phyloP scores from a whole-genome alignment of 345 rosid species.

The Eucalyptus guilfoylei region DNA sequence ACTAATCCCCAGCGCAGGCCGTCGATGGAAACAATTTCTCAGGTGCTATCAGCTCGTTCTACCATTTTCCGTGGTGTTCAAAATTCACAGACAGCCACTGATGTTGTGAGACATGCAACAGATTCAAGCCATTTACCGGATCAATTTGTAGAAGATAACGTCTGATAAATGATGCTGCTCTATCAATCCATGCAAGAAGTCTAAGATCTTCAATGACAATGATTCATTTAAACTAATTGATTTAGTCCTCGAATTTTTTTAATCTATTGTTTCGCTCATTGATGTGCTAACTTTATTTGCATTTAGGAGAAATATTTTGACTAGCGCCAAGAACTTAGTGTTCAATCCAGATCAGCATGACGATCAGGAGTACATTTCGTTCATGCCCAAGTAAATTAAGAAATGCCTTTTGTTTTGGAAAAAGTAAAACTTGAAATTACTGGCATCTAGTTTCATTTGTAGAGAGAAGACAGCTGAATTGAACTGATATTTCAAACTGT shows the following conservation, averaged over 20 bases:
- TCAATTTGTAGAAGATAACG: not conserved
- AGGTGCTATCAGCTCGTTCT: too few species aligned
- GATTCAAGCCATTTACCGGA: not conserved
- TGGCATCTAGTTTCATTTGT: not conserved
- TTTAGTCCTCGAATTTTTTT: not conserved
- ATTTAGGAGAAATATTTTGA: not conserved
- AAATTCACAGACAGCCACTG: not conserved
- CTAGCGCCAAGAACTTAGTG: not conserved
- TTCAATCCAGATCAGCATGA: not conserved
- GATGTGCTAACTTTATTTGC: not conserved
- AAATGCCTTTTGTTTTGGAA: not conserved
- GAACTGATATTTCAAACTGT: too few species aligned
- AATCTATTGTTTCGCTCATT: not conserved
- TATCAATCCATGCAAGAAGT: not conserved
- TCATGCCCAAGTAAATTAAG: too few species aligned
- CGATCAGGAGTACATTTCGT: not conserved
- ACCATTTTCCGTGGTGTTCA: not conserved
- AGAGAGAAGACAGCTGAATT: not conserved
- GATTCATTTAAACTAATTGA: not conserved
- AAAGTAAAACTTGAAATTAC: not conserved
- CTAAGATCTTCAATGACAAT: not conserved
- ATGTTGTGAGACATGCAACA: not conserved
- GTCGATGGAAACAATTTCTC: too few species aligned
- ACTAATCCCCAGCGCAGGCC: too few species aligned
- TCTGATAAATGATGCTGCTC: not conserved